A percentile compares a stretch with the other conserved stretches of the same genome.
Evolutionary conservation across 257 asterid genomes (phyloP).

Genomic region (Thymus mandschuricus): DNA sequence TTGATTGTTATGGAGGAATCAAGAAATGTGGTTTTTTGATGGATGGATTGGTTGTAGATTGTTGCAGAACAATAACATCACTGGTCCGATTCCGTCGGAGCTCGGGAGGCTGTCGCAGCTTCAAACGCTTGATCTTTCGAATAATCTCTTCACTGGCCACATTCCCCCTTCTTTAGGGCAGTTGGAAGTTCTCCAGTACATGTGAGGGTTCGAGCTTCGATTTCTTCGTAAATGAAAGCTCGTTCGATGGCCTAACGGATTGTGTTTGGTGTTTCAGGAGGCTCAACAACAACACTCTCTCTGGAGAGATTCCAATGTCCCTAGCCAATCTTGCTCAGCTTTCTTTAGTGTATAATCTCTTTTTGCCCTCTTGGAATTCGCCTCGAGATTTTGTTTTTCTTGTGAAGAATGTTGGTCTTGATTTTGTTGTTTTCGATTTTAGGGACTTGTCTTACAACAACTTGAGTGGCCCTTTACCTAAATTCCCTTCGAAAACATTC

Average conservation of each 20-base stretch:
- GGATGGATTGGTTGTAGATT: constrained; percentile 52
- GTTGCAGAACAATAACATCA: constrained; percentile 84
- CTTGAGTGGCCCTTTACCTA: constrained; percentile 88
- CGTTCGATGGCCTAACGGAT: too few relatives aligned
- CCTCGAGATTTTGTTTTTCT: not conserved
- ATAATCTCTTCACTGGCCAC: constrained; percentile 63
- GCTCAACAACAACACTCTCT: constrained; percentile 86
- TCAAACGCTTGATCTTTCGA: constrained; percentile 90
- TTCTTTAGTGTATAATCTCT: constrained; percentile 66
- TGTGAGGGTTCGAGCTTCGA: constrained; percentile 51
- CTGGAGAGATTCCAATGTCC: constrained; percentile 75
- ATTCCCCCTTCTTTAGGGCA: constrained; percentile 72
- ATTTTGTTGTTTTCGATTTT: constrained; percentile 28
- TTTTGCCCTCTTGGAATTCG: constrained; percentile 21
- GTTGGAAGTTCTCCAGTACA: constrained; percentile 68
- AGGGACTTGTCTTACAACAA: constrained; percentile 97
- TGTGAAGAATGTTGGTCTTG: not conserved
- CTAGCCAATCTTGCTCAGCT: constrained; percentile 76
- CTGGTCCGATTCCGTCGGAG: constrained; percentile 75
- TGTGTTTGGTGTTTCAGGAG: constrained; percentile 53
- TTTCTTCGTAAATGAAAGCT: not conserved
- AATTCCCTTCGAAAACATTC: constrained; percentile 76
- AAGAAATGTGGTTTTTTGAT: not conserved
- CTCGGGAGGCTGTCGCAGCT: constrained; percentile 79
- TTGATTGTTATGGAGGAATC: not conserved